phyloP scores from a whole-genome alignment of 2,329 filamentous ascomycete species.

The Colletotrichum incanum region DNA sequence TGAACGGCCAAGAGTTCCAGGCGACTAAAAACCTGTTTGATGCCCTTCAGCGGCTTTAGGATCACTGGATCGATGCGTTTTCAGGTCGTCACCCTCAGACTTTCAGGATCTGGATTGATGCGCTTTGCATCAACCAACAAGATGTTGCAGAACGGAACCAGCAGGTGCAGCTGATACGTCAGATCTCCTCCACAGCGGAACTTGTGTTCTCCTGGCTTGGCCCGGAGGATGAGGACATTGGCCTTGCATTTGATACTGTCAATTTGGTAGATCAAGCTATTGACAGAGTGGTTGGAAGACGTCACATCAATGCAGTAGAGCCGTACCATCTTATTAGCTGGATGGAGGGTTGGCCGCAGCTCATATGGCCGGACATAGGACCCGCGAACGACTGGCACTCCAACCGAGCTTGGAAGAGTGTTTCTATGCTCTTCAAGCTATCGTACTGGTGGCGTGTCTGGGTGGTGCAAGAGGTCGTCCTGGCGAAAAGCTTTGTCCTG shows the following conservation, averaged over 20 bases:
- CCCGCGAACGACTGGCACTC: too few species aligned
- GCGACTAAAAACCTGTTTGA: background rate
- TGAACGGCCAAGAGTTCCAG: background rate
- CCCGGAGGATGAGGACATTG: background rate
- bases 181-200: background rate
- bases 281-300: too few species aligned
- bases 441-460: too few species aligned
- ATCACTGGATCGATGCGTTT: background rate
- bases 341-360: too few species aligned
- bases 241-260: background rate
- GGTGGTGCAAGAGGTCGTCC: too few species aligned
- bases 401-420: too few species aligned
- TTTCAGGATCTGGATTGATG: background rate
- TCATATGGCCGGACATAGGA: too few species aligned
- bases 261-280: background rate
- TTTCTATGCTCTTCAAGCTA: too few species aligned
- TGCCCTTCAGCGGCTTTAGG: background rate
- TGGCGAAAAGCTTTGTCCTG: too few species aligned
- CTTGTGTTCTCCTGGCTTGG: conserved; percentile 4
- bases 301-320: too few species aligned
- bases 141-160: conserved; percentile 1
- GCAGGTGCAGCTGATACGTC: background rate
- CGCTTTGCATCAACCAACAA: conserved; percentile 4
- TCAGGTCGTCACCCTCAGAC: background rate
- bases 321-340: too few species aligned